These are phyloP conservation scores for Chalciporus sp. DNA, from an alignment of 1,284 basidiomycete species.

Conservation along the genomic window DNA sequence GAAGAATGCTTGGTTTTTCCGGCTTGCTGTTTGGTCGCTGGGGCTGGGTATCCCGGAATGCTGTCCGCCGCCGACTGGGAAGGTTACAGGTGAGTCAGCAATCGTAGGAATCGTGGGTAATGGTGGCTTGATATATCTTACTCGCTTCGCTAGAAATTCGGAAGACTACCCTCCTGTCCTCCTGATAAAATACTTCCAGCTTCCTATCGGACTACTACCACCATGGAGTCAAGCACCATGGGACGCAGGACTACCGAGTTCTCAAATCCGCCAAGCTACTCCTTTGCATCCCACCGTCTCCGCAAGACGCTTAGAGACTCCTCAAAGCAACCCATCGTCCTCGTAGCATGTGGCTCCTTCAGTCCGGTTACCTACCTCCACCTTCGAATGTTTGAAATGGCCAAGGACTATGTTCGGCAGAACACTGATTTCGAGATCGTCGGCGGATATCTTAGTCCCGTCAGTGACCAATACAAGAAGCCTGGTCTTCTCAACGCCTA, in stretches of 20 bases:
- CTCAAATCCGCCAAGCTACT: conserved; percentile 62
- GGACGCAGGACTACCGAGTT: conserved; percentile 33
- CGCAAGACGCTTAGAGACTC: conserved; percentile 58
- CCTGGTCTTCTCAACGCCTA: conserved; percentile 80
- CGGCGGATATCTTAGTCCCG: conserved; percentile 93
- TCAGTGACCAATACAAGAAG: conserved; percentile 93
- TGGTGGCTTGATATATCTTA: conserved; percentile 14
- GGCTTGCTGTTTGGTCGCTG: too few relatives aligned
- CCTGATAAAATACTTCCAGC: conserved; percentile 2
- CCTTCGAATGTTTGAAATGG: conserved; percentile 98
- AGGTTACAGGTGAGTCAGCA: conserved; percentile 10
- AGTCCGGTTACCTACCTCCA: conserved; percentile 82
- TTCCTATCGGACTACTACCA: conserved; percentile 19
- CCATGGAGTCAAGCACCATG: conserved; percentile 30
- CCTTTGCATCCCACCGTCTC: conserved; percentile 69
- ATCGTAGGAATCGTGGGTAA: conserved; percentile 21
- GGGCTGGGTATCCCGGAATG: too few relatives aligned
- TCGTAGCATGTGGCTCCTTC: conserved; percentile 82
- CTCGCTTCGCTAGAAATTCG: background rate
- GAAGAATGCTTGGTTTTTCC: too few relatives aligned
- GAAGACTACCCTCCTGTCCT: conserved; percentile 1
- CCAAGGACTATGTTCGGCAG: conserved; percentile 91
- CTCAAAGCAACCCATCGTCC: conserved; percentile 70
- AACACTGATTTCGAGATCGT: conserved; percentile 93
- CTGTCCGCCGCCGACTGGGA: background rate